phyloP scores from a whole-genome alignment of 2,329 filamentous ascomycete species.

The Fusarium newnesense region DNA sequence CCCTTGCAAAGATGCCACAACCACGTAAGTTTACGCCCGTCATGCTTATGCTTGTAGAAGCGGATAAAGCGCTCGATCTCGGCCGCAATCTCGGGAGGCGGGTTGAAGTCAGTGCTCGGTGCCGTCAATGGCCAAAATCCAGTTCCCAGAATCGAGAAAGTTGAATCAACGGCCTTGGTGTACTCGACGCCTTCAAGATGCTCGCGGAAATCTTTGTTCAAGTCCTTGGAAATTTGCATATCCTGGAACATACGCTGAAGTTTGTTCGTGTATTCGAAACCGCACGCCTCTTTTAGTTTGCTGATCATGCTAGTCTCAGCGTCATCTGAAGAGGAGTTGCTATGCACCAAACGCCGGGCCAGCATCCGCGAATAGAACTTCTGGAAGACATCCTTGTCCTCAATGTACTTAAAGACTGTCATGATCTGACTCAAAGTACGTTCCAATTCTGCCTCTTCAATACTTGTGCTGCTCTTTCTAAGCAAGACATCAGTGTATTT shows the following conservation, averaged over 20 bases:
- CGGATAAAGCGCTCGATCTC: slow-evolving; percentile 90
- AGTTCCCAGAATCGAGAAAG: slow-evolving; percentile 93
- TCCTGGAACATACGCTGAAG: slow-evolving; percentile 99
- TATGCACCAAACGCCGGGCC: slow-evolving; percentile 92
- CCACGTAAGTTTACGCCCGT: slow-evolving; percentile 96
- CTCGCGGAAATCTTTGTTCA: slow-evolving; percentile 89
- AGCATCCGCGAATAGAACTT: slow-evolving; percentile 99
- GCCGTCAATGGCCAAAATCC: slow-evolving; percentile 96
- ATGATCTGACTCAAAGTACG: slow-evolving; percentile 91
- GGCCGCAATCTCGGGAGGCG: slow-evolving; percentile 83
- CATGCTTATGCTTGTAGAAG: slow-evolving; percentile 97
- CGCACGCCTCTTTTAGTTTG: slow-evolving; percentile 98
- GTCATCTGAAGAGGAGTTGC: slow-evolving; percentile 94
- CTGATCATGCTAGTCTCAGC: slow-evolving; percentile 99
- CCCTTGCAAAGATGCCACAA: slow-evolving; percentile 98
- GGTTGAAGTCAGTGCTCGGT: slow-evolving; percentile 87
- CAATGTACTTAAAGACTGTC: slow-evolving; percentile 99
- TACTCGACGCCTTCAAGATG: slow-evolving; percentile 67
- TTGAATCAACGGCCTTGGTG: slow-evolving; percentile 80
- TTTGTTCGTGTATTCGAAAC: slow-evolving; percentile 99
- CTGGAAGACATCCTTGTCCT: slow-evolving; percentile 99
- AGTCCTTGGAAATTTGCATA: slow-evolving; percentile 98
- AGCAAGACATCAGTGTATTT: slow-evolving; percentile 95
- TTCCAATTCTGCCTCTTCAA: slow-evolving; percentile 94
- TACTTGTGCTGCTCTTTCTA: slow-evolving; percentile 91